Evolutionary conservation across 495 filamentous ascomycete species (phyloP).

Genomic region (Lichenothelia convexa): DNA sequence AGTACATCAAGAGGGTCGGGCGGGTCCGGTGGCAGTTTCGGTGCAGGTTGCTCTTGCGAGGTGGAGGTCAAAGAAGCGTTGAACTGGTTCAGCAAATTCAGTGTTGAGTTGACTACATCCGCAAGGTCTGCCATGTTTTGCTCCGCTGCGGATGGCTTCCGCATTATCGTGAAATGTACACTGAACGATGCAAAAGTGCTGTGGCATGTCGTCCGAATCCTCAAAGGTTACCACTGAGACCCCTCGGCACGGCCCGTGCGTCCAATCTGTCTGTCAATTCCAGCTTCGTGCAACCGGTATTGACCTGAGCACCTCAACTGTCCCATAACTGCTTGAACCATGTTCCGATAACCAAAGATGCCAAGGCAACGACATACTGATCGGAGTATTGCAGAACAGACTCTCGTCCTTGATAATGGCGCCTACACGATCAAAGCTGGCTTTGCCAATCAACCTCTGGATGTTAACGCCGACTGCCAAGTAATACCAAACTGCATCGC

Average conservation of each 20-base stretch:
- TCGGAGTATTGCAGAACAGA: slow-evolving; percentile 3
- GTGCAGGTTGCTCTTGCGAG: slow-evolving; percentile 6
- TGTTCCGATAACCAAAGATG: too few species aligned
- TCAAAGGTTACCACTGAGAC: too few species aligned
- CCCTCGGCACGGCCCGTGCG: too few species aligned
- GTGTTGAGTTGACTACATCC: slow-evolving; percentile 11
- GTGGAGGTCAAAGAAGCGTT: slow-evolving; percentile 16
- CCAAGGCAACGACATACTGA: too few species aligned
- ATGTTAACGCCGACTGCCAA: slow-evolving; percentile 31
- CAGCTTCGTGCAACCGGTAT: too few species aligned
- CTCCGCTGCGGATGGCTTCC: too few species aligned
- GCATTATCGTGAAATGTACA: too few species aligned
- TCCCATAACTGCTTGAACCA: too few species aligned
- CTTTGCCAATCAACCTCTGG: slow-evolving; percentile 31
- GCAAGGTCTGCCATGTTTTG: slow-evolving; percentile 13
- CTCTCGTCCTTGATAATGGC: slow-evolving; percentile 87
- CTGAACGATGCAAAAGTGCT: too few species aligned
- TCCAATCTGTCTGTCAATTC: too few species aligned
- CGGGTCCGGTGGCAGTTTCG: slow-evolving; percentile 10
- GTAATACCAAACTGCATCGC: slow-evolving; percentile 79
- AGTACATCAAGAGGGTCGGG: slow-evolving; percentile 44
- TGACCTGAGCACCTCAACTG: too few species aligned
- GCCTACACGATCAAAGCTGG: slow-evolving; percentile 88
- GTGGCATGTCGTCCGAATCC: too few species aligned
- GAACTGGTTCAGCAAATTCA: slow-evolving; percentile 20